These are phyloP conservation scores for Cymbopogon citratus DNA, from an alignment of 176 grass and related monocot genomes.

Conservation along the genomic window DNA sequence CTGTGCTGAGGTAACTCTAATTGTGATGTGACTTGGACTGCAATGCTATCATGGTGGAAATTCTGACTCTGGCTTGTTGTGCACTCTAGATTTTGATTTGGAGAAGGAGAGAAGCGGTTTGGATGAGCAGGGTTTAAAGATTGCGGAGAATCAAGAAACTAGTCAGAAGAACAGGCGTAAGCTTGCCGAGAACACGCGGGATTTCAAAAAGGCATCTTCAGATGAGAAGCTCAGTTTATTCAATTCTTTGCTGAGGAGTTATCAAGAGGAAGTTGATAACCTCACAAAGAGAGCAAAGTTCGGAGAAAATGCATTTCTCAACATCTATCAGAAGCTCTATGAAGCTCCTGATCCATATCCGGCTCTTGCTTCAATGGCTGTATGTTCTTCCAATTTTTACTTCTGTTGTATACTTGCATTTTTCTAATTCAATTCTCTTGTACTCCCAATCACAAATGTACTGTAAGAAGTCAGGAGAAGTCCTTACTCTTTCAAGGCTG, in stretches of 20 bases:
- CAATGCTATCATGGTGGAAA: background rate
- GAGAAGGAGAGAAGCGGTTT: slow-evolving; percentile 75
- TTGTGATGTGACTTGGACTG: background rate
- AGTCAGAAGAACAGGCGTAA: slow-evolving; percentile 98
- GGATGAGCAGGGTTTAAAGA: slow-evolving; percentile 97
- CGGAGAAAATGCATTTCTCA: slow-evolving; percentile 99
- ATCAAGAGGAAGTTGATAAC: slow-evolving; percentile 99
- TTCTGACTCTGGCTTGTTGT: slow-evolving; percentile 21
- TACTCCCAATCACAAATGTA: background rate
- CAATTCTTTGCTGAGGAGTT: slow-evolving; percentile 79
- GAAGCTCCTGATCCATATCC: slow-evolving; percentile 99
- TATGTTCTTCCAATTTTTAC: slow-evolving; percentile 45
- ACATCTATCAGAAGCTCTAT: slow-evolving; percentile 99
- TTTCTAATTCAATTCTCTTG: background rate
- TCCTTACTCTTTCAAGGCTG: background rate
- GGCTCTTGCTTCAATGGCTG: slow-evolving; percentile 87
- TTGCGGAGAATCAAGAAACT: slow-evolving; percentile 95
- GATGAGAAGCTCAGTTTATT: slow-evolving; percentile 70
- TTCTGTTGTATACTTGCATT: background rate
- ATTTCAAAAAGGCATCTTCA: slow-evolving; percentile 94
- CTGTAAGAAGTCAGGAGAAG: background rate
- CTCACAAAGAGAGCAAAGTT: slow-evolving; percentile 99
- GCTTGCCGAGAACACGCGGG: slow-evolving; percentile 89
- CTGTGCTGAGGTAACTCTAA: background rate
- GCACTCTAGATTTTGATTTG: slow-evolving; percentile 73